A percentile compares a stretch with the other conserved stretches of the same genome.
These are phyloP conservation scores for Sclerotinia glacialis DNA, from an alignment of 2,329 filamentous ascomycete species.

Conservation along the genomic window DNA sequence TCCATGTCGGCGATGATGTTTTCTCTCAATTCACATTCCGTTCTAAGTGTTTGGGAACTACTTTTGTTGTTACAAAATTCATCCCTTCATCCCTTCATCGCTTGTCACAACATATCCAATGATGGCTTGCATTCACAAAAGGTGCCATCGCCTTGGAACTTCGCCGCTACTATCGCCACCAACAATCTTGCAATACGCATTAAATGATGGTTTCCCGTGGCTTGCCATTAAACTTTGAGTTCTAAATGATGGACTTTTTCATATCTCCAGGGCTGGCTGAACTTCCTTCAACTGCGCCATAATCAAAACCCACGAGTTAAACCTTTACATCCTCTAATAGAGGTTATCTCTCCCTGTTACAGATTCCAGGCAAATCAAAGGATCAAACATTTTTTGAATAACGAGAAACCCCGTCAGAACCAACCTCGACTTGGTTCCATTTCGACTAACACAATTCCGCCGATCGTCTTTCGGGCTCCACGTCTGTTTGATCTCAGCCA, in stretches of 20 bases:
- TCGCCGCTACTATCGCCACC: background rate
- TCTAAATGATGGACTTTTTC: background rate
- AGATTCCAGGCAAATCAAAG: background rate
- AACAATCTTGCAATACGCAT: background rate
- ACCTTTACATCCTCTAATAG: background rate
- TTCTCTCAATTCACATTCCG: background rate
- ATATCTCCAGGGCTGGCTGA: background rate
- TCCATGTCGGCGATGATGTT: background rate
- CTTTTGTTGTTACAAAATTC: background rate
- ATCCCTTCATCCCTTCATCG: background rate
- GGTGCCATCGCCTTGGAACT: background rate
- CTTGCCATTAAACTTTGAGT: background rate
- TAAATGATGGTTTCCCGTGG: background rate
- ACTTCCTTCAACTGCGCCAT: constrained; percentile 11
- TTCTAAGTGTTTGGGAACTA: background rate
- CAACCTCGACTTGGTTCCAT: no score
- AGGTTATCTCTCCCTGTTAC: background rate
- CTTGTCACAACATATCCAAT: background rate
- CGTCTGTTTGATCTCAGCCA: no score
- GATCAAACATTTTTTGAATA: background rate
- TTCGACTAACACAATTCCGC: no score
- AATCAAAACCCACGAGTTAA: background rate
- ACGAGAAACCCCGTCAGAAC: background rate
- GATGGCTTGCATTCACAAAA: background rate
- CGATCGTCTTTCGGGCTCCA: no score